Evolutionary conservation across 257 asterid genomes (phyloP).

Genomic region (Cinchona pubescens): DNA sequence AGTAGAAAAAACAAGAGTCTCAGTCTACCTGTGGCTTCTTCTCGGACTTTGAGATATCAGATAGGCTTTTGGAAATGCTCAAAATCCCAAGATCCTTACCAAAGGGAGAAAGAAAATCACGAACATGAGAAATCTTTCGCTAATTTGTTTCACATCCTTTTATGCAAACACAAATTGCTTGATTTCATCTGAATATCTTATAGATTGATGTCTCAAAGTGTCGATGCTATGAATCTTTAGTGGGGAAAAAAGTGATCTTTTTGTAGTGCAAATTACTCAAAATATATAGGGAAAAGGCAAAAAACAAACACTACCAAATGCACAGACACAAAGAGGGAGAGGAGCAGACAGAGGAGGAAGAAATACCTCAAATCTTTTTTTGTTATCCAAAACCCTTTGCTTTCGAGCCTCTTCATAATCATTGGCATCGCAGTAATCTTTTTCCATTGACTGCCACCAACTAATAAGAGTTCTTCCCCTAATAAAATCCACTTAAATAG

Average conservation of each 20-base stretch:
- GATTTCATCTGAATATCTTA: neutral
- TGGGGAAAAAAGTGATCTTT: neutral
- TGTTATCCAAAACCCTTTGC: slow-evolving; percentile 69
- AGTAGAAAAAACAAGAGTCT: slow-evolving; percentile 19
- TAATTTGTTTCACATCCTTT: slow-evolving; percentile 7
- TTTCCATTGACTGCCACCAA: slow-evolving; percentile 44
- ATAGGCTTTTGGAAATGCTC: slow-evolving; percentile 55
- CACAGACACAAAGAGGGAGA: neutral
- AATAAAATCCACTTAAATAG: slow-evolving; percentile 3
- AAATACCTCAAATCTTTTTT: slow-evolving; percentile 66
- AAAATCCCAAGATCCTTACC: slow-evolving; percentile 76
- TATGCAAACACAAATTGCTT: neutral
- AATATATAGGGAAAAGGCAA: neutral
- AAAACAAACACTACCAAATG: too few relatives aligned
- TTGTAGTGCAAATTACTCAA: neutral
- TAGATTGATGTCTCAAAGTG: neutral
- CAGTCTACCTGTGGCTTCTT: slow-evolving; percentile 55
- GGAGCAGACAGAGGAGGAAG: too few relatives aligned
- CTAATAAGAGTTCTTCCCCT: slow-evolving; percentile 9
- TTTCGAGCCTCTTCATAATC: slow-evolving; percentile 68
- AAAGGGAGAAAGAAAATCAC: slow-evolving; percentile 2
- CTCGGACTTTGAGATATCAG: slow-evolving; percentile 47
- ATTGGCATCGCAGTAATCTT: slow-evolving; percentile 23
- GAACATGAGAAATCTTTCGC: neutral
- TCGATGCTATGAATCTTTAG: neutral